Evolutionary conservation across 2,329 filamentous ascomycete species (phyloP).

Genomic region (Colletotrichum incanum): DNA sequence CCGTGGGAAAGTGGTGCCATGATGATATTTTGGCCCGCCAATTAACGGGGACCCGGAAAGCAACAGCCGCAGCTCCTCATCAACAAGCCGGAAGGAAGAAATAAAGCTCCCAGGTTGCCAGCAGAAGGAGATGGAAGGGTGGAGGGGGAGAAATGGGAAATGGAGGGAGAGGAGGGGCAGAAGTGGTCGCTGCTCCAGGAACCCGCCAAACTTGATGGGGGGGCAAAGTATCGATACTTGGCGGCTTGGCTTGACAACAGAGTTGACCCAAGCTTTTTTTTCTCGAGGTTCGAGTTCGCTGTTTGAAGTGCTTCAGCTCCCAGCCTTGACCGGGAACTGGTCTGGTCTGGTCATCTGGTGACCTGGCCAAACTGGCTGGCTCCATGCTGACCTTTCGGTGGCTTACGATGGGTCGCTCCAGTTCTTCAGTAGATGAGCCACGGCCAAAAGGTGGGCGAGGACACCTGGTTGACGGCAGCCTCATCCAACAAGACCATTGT

Average conservation of each 20-base stretch:
- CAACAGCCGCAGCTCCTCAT: conserved; percentile 26
- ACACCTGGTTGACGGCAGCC: conserved; percentile 1
- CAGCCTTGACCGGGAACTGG: conserved; percentile 16
- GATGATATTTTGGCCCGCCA: conserved; percentile 28
- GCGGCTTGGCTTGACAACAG: background rate
- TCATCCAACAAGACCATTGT: conserved; percentile 36
- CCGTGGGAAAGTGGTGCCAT: conserved; percentile 36
- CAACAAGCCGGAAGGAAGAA: background rate
- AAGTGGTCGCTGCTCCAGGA: conserved; percentile 34
- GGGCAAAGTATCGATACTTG: conserved; percentile 32
- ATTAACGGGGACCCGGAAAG: conserved; percentile 33
- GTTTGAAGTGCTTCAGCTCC: conserved; percentile 18
- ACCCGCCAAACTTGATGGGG: conserved; percentile 32
- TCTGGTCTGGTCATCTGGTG: background rate
- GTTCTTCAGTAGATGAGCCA: conserved; percentile 25
- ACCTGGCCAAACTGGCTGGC: conserved; percentile 10
- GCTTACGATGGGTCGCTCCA: conserved; percentile 24
- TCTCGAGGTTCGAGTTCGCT: conserved; percentile 1
- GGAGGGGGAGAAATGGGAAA: conserved; percentile 20
- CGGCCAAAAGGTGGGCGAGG: conserved; percentile 16
- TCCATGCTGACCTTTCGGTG: conserved; percentile 30
- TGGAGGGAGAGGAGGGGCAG: conserved; percentile 33
- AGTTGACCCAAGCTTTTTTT: conserved; percentile 31
- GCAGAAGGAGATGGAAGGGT: conserved; percentile 11
- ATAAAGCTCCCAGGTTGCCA: conserved; percentile 7